phyloP scores from a whole-genome alignment of 768 basidiomycete genomes.

The Mrakia gelida region DNA sequence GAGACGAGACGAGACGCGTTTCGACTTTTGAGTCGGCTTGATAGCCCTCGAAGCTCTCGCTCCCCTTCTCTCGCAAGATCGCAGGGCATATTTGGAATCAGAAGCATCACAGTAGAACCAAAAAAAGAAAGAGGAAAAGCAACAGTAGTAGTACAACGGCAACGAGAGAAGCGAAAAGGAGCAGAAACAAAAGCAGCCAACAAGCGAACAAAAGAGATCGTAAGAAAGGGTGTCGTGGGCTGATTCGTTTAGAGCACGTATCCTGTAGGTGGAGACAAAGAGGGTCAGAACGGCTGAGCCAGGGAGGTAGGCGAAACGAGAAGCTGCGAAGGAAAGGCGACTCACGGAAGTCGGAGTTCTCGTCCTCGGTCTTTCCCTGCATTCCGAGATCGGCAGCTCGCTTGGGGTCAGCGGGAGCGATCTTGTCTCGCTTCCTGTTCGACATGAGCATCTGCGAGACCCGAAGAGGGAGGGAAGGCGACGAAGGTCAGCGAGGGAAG shows the following conservation, averaged over 20 bases:
- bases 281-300: background rate
- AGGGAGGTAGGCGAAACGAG: background rate
- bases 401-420: constrained; percentile 40
- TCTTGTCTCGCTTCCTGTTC: constrained; percentile 41
- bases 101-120: background rate
- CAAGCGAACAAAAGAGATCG: background rate
- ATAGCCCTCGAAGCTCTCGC: too few species aligned
- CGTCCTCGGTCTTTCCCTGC: constrained; percentile 43
- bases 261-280: background rate
- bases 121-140: background rate
- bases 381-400: constrained; percentile 43
- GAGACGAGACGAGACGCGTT: too few species aligned
- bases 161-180: background rate
- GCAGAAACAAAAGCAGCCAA: background rate
- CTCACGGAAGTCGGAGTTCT: constrained; percentile 40
- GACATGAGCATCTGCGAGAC: constrained; percentile 36
- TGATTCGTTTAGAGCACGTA: constrained; percentile 20
- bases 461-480: background rate
- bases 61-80: too few species aligned
- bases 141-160: background rate
- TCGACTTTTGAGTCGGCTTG: too few species aligned
- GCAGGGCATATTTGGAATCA: too few species aligned
- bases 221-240: background rate
- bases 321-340: background rate
- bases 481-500: background rate